phyloP scores from a whole-genome alignment of 2,329 filamentous ascomycete species.

The Macrophomina tecta region DNA sequence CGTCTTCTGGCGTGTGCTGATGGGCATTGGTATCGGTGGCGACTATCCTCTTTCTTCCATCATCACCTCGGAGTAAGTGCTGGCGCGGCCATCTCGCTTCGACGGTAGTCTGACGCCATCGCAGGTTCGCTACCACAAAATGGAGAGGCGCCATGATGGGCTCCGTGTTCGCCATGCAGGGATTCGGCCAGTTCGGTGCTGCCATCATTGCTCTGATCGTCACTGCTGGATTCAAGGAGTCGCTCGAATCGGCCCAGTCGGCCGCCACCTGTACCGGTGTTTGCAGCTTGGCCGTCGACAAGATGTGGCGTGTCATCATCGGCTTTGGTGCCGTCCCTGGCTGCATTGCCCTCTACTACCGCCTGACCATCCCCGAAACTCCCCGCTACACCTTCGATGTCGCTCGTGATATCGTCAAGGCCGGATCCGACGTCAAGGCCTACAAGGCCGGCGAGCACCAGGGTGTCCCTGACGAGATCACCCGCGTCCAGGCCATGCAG shows the following conservation, averaged over 20 bases:
- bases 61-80: slow-evolving; percentile 74
- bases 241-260: slow-evolving; percentile 59
- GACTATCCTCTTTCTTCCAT: slow-evolving; percentile 84
- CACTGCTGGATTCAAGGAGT: slow-evolving; percentile 72
- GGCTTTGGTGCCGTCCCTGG: slow-evolving; percentile 82
- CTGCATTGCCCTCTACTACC: slow-evolving; percentile 83
- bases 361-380: slow-evolving; percentile 85
- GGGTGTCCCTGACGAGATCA: slow-evolving; percentile 69
- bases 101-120: not conserved
- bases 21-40: slow-evolving; percentile 60
- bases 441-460: slow-evolving; percentile 72
- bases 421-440: slow-evolving; percentile 73
- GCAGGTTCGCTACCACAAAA: slow-evolving; percentile 75
- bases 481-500: slow-evolving; percentile 64
- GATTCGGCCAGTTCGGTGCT: slow-evolving; percentile 77
- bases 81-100: too few relatives aligned
- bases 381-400: slow-evolving; percentile 89
- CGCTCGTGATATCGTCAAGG: slow-evolving; percentile 75
- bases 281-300: slow-evolving; percentile 77
- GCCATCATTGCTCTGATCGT: slow-evolving; percentile 79
- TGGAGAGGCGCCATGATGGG: slow-evolving; percentile 90
- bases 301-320: slow-evolving; percentile 85
- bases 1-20: slow-evolving; percentile 49
- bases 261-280: slow-evolving; percentile 64
- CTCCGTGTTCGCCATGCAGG: slow-evolving; percentile 86